Base-by-base conservation (phyloP, 495 filamentous ascomycete genomes). In the Podospora sp. region DNA sequence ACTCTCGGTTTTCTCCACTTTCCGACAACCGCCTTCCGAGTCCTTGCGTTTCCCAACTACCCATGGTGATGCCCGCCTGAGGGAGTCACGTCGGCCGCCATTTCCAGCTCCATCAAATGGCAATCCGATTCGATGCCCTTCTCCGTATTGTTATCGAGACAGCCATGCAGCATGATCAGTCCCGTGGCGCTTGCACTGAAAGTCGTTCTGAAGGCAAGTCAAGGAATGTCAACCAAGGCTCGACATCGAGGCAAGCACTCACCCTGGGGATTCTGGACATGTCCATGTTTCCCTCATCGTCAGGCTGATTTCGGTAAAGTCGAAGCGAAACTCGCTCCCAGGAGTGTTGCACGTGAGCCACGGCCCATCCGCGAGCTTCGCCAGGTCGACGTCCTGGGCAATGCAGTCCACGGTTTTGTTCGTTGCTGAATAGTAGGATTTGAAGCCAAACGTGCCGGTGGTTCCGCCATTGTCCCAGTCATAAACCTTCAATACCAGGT, bases 401-500 rank as follows among this genome's bases (percentile, higher is more conserved):
- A 68, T 21, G 50, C 71, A 72, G 46, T 69, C 67, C 68, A 68
- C 68, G 18, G 71, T 72, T 51, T 8, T 68, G 65, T 72, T 70
- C 25, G 71, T 72, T 27, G 63, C 71, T n/a, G 71, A 72, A 59
- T 63, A 69, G 35, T 70, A 69, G 22, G 71, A 68, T 57, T 53
- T 68, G 65, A 72, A 72, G 52, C 71, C 71, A 67, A 72, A 72
- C 16, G 68, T 69, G 57, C 71, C 71, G 61, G 52, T 68, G 57
- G 68, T 57, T 12, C 71, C 71, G 50, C 71, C 71, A 46, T 66
- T 70, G 71, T 72, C 71, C 68, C 67, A 70, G 62, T 72, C 50
- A 68, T 65, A 66, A 63, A 72, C 68, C 60, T 69, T 72, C 55
- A 72, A 65, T 29, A 68, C 53, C 29, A 72, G 63, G 29, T 72